Percentiles rank a stretch among this genome's conserved stretches.
These are phyloP conservation scores for Lentinus polychrous DNA, from an alignment of 1,284 basidiomycete species.

Conservation along the genomic window DNA sequence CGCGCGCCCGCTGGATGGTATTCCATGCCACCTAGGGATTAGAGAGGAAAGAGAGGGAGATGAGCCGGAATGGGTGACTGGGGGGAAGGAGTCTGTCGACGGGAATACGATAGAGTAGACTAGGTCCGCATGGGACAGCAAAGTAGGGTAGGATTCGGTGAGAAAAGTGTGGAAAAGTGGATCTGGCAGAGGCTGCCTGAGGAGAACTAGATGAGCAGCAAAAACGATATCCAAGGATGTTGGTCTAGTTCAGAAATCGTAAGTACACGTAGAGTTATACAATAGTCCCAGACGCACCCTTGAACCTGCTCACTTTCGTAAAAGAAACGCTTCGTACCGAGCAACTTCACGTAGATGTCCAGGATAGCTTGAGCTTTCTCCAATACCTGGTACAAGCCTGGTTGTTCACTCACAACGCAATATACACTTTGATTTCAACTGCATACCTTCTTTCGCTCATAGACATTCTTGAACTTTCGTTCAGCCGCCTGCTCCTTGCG, in stretches of 20 bases:
- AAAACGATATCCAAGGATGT: constrained; percentile 58
- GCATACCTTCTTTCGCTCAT: constrained; percentile 59
- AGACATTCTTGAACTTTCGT: constrained; percentile 38
- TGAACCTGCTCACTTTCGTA: constrained; percentile 36
- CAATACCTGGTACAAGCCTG: constrained; percentile 35
- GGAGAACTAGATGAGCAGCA: constrained; percentile 59
- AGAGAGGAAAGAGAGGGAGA: constrained; percentile 19
- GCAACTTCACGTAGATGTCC: constrained; percentile 48
- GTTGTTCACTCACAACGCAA: neutral
- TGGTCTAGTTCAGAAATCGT: constrained; percentile 30
- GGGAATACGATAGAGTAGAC: constrained; percentile 33
- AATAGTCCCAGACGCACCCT: constrained; percentile 6
- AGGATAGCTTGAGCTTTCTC: constrained; percentile 53
- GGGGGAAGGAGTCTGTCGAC: constrained; percentile 13
- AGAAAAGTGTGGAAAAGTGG: constrained; percentile 48
- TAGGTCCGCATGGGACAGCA: constrained; percentile 48
- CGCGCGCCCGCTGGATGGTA: neutral
- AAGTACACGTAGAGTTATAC: neutral
- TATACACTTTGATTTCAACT: too few species aligned
- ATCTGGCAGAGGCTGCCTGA: constrained; percentile 58
- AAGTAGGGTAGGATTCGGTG: constrained; percentile 43
- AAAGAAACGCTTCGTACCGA: constrained; percentile 47
- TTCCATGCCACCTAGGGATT: constrained; percentile 1
- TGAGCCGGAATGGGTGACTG: constrained; percentile 10
- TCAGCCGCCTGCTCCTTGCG: constrained; percentile 22